phyloP scores from a whole-genome alignment of 2,329 filamentous ascomycete species.

The Chaetomium sp. region DNA sequence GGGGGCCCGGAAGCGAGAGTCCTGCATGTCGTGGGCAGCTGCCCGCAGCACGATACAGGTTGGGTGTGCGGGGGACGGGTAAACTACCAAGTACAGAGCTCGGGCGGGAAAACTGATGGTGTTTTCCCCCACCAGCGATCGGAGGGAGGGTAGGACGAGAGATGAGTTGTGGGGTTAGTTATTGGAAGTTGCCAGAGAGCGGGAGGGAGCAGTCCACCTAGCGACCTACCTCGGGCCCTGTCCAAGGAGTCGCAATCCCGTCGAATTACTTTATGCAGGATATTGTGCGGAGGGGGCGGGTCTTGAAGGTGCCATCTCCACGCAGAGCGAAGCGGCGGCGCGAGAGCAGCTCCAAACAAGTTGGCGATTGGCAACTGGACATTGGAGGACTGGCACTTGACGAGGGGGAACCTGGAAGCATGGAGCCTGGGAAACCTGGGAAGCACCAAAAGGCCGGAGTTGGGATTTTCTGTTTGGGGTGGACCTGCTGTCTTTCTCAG shows the following conservation, averaged over 20 bases:
- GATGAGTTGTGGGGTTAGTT: conserved; percentile 12
- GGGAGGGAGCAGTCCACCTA: not conserved
- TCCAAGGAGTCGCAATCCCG: not conserved
- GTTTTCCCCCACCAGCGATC: conserved; percentile 8
- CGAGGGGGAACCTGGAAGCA: not conserved
- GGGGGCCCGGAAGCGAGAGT: conserved; percentile 14
- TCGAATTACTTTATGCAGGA: not conserved
- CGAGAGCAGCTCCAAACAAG: not conserved
- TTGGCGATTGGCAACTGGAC: not conserved
- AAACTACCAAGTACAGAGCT: conserved; percentile 2
- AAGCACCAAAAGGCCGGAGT: not conserved
- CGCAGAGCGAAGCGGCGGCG: not conserved
- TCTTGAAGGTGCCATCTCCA: not conserved
- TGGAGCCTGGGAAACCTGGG: not conserved
- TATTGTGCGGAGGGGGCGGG: not conserved
- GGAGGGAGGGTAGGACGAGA: conserved; percentile 3
- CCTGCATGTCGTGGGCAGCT: conserved; percentile 25
- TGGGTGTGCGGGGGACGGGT: conserved; percentile 21
- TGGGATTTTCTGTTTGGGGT: conserved; percentile 13
- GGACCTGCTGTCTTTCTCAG: not conserved
- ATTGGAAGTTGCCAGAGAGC: conserved; percentile 3
- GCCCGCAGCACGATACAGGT: conserved; percentile 7
- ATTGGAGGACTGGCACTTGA: conserved; percentile 7
- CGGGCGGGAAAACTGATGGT: conserved; percentile 6
- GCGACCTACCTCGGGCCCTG: not conserved